Base-by-base conservation (phyloP, 208 protist species). In the Strigomonas culicis region DNA sequence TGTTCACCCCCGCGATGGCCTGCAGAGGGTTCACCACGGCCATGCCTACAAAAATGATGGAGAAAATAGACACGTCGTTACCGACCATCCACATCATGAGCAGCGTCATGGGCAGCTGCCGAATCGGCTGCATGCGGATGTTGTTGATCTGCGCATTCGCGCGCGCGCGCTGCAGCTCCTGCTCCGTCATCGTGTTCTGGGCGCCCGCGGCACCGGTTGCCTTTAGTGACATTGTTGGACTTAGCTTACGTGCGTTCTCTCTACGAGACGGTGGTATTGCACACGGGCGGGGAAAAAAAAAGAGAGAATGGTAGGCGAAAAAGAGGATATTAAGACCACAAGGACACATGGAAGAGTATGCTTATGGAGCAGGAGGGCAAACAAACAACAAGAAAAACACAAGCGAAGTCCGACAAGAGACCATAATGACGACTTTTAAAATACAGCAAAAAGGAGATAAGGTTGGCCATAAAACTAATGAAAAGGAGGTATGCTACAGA, bases 31-130 rank as follows among this genome's bases (percentile, higher is more conserved):
- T 88, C 17, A 87, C 74, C 52, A 94, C 81, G 3, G 88, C 88
- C 85, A 91, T 92, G 61, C 88, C 85, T 27, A 92, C 81, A 71
- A 94, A 92, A 83, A 94, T 92, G 68, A 94, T 94, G 47, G 88
- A 89, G 68, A 92, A 94, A 41, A 94, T 90, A 64, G 81, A 88
- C 15, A 94, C 80, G 10, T 91, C 84, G 61, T 94, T 94, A 53
- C 88, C 88, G 2, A 90, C 82, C 88, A 94, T 94, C 78, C 80
- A 94, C 84, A 94, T 88, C 77, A 92, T 84, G 68, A 94, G 88
- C 11, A 66, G 31, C 11, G 77, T 94, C 88, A 94, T 94, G 19
- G 88, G 88, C 43, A 94, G 77, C 43, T 84, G 82, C 76, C 89
- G 90, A 19, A 94, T 59, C 0, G 88, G 88, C 70, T 88, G 74